These are phyloP conservation scores for Setaria viridis DNA, from an alignment of 202 grass and related monocot species.

Conservation along the genomic window DNA sequence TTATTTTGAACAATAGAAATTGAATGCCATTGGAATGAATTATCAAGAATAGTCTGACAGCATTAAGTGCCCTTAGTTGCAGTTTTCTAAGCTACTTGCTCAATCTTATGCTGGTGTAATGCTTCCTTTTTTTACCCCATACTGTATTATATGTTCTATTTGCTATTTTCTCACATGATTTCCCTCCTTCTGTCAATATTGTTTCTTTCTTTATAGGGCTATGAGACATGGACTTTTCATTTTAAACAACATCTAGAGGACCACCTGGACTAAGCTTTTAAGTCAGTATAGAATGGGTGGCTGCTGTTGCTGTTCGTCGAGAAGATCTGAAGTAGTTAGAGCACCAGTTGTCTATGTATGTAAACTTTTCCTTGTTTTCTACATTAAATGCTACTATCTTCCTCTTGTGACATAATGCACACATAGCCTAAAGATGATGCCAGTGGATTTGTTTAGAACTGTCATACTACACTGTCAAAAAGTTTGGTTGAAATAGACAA, in stretches of 20 bases:
- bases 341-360: conserved; percentile 73
- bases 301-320: conserved; percentile 75
- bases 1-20: not conserved
- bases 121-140: not conserved
- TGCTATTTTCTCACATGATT: conserved; percentile 11
- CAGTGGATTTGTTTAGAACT: not conserved
- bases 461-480: not conserved
- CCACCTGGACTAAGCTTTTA: conserved; percentile 35
- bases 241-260: conserved; percentile 40
- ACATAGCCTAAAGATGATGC: conserved; percentile 8
- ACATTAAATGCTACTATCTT: not conserved
- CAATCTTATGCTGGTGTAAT: conserved; percentile 14
- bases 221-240: conserved; percentile 44
- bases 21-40: conserved; percentile 11
- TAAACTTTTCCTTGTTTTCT: conserved; percentile 30
- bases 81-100: not conserved
- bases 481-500: not conserved
- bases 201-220: conserved; percentile 45
- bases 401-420: not conserved
- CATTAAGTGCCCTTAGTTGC: not conserved
- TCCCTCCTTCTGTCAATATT: conserved; percentile 16
- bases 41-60: not conserved
- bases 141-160: not conserved
- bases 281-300: conserved; percentile 70
- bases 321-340: conserved; percentile 67